Conservation (phyloP, 2,329 filamentous ascomycete species). For the Metarhizium anisopliae region DNA sequence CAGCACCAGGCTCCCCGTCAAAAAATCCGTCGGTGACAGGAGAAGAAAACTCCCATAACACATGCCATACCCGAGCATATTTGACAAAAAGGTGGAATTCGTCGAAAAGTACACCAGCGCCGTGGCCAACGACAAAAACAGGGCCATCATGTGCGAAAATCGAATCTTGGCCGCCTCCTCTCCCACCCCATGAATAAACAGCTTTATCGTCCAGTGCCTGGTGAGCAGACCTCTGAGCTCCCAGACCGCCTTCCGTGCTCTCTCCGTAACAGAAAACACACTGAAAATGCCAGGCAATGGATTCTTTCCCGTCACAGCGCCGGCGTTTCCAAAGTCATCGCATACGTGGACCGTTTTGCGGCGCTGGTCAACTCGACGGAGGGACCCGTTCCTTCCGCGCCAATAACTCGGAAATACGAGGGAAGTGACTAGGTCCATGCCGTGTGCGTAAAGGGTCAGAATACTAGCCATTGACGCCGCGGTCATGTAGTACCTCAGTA, state of each 20-base stretch:
- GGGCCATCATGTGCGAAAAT: conserved; percentile 47
- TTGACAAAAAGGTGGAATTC: conserved; percentile 54
- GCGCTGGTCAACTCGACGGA: conserved; percentile 38
- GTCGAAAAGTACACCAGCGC: conserved; percentile 61
- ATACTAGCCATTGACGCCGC: conserved; percentile 70
- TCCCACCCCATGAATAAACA: conserved; percentile 41
- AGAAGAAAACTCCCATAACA: conserved; percentile 75
- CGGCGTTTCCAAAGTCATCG: conserved; percentile 23
- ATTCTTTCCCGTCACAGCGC: conserved; percentile 13
- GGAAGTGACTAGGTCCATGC: conserved; percentile 52
- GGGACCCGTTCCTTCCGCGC: conserved; percentile 30
- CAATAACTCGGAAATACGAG: conserved; percentile 70
- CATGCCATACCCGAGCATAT: conserved; percentile 79
- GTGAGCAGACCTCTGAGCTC: conserved; percentile 39
- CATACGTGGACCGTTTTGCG: conserved; percentile 28
- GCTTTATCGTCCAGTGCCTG: conserved; percentile 41
- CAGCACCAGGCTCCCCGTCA: conserved; percentile 70
- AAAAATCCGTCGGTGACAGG: conserved; percentile 82
- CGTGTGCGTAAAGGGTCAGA: conserved; percentile 64
- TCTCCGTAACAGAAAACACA: conserved; percentile 23
- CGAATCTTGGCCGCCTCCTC: conserved; percentile 41
- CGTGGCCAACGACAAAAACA: conserved; percentile 43
- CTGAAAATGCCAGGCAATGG: conserved; percentile 23
- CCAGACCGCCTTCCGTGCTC: conserved; percentile 30
- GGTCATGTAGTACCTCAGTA: conserved; percentile 78